phyloP scores from a whole-genome alignment of 768 basidiomycete species.

The Lentinula aciculospora region DNA sequence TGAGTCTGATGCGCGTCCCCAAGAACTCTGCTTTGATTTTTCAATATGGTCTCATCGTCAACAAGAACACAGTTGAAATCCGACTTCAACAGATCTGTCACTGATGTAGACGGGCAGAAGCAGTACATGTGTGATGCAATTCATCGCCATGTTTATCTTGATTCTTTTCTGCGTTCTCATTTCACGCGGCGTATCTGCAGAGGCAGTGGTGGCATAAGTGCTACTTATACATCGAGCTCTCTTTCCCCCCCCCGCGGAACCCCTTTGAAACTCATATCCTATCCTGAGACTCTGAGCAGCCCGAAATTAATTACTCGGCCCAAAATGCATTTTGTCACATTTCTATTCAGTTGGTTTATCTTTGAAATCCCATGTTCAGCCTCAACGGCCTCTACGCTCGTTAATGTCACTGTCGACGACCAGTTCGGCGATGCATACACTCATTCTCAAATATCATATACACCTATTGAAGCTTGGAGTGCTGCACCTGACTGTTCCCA shows the following conservation, averaged over 20 bases:
- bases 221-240: too few species aligned
- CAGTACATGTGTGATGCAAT: background rate
- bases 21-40: background rate
- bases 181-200: background rate
- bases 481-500: background rate
- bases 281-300: background rate
- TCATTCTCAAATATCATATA: constrained; percentile 15
- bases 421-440: constrained; percentile 15
- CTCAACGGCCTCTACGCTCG: constrained; percentile 7
- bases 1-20: background rate
- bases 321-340: background rate
- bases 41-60: background rate
- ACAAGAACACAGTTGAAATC: background rate
- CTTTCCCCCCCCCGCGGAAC: too few species aligned
- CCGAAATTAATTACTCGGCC: background rate
- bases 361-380: background rate
- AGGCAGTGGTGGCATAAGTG: background rate
- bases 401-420: constrained; percentile 28
- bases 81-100: background rate
- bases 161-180: background rate
- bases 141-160: background rate
- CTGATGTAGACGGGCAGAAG: background rate
- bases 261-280: background rate
- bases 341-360: background rate
- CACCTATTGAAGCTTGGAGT: constrained; percentile 14